phyloP scores from a whole-genome alignment of 208 protist species.

The Trichomonas vaginalis region DNA sequence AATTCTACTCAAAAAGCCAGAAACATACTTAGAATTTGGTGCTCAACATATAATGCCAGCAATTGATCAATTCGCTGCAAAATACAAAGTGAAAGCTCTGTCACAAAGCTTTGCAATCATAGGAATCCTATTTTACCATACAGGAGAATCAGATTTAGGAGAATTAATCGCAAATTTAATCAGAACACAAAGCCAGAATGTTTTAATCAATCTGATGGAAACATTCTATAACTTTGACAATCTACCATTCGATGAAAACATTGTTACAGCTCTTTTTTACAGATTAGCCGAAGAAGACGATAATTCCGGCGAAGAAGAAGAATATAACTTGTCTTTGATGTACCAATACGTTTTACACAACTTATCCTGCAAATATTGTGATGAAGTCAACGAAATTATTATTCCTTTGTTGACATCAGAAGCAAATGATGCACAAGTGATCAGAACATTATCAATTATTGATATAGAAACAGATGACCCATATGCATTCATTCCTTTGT shows the following conservation, averaged over 20 bases:
- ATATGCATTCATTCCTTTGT: not conserved
- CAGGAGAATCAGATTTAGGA: not conserved
- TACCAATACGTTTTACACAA: not conserved
- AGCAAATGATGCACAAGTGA: not conserved
- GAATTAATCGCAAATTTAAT: not conserved
- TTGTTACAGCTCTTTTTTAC: not conserved
- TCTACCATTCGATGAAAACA: not conserved
- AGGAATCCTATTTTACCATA: not conserved
- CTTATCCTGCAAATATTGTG: not conserved
- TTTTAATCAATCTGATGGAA: not conserved
- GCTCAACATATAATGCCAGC: not conserved
- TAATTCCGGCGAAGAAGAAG: not conserved
- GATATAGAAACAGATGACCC: not conserved
- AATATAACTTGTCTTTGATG: not conserved
- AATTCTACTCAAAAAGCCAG: not conserved
- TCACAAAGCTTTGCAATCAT: not conserved
- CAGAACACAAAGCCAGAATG: not conserved
- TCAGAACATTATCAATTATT: not conserved
- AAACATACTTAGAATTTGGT: not conserved
- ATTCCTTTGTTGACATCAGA: not conserved
- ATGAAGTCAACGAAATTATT: not conserved
- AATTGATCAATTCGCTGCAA: not conserved
- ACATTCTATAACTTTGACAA: not conserved
- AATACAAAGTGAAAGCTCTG: not conserved
- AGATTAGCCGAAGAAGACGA: not conserved